Percentiles rank a stretch among this genome's conserved stretches.
Conservation (phyloP, 2,329 filamentous ascomycete genomes). For the Plectosphaerella sp. region DNA sequence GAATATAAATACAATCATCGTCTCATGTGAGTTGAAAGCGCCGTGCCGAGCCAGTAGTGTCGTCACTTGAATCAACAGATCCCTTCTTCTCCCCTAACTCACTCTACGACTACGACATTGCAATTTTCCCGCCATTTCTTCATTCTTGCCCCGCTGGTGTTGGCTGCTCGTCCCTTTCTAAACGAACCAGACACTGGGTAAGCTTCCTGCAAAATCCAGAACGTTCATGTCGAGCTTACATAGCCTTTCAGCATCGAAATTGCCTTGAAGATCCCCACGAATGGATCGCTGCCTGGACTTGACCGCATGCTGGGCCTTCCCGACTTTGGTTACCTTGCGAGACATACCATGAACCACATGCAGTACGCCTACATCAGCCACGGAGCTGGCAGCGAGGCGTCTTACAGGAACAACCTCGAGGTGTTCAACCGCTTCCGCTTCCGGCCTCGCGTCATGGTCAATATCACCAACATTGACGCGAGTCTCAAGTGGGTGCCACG, state of each 20-base stretch:
- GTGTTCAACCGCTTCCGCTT: constrained; percentile 35
- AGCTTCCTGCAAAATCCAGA: too few relatives aligned
- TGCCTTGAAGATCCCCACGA: constrained; percentile 8
- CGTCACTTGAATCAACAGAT: too few relatives aligned
- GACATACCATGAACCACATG: constrained; percentile 29
- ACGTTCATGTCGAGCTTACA: too few relatives aligned
- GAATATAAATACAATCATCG: too few relatives aligned
- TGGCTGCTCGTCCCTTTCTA: not conserved
- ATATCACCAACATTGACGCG: constrained; percentile 28
- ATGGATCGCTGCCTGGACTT: constrained; percentile 26
- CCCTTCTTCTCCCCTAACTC: too few relatives aligned
- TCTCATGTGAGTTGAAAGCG: too few relatives aligned
- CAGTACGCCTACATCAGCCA: constrained; percentile 43
- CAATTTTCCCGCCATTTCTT: too few relatives aligned
- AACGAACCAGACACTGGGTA: not conserved
- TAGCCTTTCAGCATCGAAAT: not conserved
- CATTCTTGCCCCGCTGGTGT: not conserved
- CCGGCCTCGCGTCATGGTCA: constrained; percentile 33
- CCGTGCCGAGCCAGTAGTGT: too few relatives aligned
- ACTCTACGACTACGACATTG: too few relatives aligned
- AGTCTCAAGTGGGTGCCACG: constrained; percentile 17
- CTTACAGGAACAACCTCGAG: constrained; percentile 45
- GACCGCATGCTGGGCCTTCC: constrained; percentile 34
- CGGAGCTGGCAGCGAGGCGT: constrained; percentile 41
- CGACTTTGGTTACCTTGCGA: constrained; percentile 41